Percentiles rank a stretch among this genome's conserved stretches.
phyloP scores from a whole-genome alignment of 352 stramenopile species.

The Phytophthora capsici region DNA sequence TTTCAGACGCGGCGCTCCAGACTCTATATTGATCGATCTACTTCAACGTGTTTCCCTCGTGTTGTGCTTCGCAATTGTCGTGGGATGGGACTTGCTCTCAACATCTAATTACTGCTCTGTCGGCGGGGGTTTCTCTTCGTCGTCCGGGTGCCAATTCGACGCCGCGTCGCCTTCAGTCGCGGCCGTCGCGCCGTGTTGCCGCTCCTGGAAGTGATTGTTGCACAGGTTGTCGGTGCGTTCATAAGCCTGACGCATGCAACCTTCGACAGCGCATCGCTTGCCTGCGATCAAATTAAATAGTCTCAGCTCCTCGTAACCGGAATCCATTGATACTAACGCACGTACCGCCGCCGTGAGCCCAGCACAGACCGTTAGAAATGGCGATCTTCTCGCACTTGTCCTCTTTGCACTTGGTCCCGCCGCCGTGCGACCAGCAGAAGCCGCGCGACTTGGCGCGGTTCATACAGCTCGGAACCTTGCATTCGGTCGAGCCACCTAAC shows the following conservation, averaged over 20 bases:
- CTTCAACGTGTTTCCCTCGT: constrained; percentile 22
- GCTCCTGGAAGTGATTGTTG: constrained; percentile 65
- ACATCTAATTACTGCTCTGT: constrained; percentile 23
- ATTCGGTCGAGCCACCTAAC: constrained; percentile 77
- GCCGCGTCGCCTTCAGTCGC: constrained; percentile 1
- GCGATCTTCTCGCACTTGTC: constrained; percentile 79
- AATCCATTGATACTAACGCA: not conserved
- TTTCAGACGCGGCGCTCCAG: constrained; percentile 20
- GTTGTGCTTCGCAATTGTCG: constrained; percentile 10
- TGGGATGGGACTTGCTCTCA: constrained; percentile 27
- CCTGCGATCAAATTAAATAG: constrained; percentile 21
- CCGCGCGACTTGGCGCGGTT: constrained; percentile 88
- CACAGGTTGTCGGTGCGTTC: constrained; percentile 79
- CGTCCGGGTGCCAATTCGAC: constrained; percentile 11
- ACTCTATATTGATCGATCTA: constrained; percentile 28
- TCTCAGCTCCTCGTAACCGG: not conserved
- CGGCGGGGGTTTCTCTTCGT: constrained; percentile 36
- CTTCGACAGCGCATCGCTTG: constrained; percentile 61
- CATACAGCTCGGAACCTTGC: constrained; percentile 70
- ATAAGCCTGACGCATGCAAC: constrained; percentile 71
- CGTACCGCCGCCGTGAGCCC: constrained; percentile 77
- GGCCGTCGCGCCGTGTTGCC: constrained; percentile 19
- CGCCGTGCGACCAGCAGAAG: constrained; percentile 87
- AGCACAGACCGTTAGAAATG: constrained; percentile 80
- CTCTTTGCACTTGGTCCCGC: constrained; percentile 81